A percentile compares a stretch with the other conserved stretches of the same genome.
These are phyloP conservation scores for Rhizoclosmatium globosum DNA, from an alignment of 192 early-diverging fungal genomes.

Conservation along the genomic window DNA sequence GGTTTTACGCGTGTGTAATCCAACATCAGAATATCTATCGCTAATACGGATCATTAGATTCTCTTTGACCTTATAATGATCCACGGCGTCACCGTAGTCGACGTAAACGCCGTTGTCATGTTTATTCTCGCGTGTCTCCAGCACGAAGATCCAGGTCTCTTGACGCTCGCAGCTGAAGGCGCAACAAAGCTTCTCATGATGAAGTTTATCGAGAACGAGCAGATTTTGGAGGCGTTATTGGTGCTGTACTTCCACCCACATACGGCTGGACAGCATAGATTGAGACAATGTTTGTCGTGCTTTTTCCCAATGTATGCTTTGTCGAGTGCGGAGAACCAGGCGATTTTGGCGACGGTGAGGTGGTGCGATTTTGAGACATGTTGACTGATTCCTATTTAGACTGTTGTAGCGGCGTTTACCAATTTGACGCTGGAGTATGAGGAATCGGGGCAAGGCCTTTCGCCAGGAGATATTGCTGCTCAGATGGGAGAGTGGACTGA, in stretches of 20 bases:
- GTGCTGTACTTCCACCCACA: slow-evolving; percentile 83
- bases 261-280: slow-evolving; percentile 69
- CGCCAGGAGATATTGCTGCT: slow-evolving; percentile 11
- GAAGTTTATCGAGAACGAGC: slow-evolving; percentile 55
- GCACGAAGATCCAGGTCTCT: slow-evolving; percentile 61
- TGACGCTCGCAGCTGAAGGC: slow-evolving; percentile 81
- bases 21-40: background rate
- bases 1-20: slow-evolving; percentile 69
- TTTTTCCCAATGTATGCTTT: slow-evolving; percentile 88
- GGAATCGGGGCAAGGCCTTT: slow-evolving; percentile 2
- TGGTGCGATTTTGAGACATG: too few species aligned
- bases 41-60: slow-evolving; percentile 45
- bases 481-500: slow-evolving; percentile 38
- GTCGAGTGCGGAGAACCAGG: slow-evolving; percentile 78
- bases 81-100: slow-evolving; percentile 56
- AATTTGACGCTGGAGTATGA: slow-evolving; percentile 12
- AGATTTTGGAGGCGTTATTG: slow-evolving; percentile 77
- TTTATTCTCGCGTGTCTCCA: slow-evolving; percentile 56
- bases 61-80: slow-evolving; percentile 70
- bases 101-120: slow-evolving; percentile 37
- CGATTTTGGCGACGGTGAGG: slow-evolving; percentile 69
- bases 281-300: slow-evolving; percentile 88
- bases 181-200: slow-evolving; percentile 75
- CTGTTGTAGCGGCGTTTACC: slow-evolving; percentile 22
- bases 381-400: too few species aligned